These are phyloP conservation scores for Cylindricascospora bacillispora DNA, from an alignment of 1,139 yeast genomes.

Conservation along the genomic window DNA sequence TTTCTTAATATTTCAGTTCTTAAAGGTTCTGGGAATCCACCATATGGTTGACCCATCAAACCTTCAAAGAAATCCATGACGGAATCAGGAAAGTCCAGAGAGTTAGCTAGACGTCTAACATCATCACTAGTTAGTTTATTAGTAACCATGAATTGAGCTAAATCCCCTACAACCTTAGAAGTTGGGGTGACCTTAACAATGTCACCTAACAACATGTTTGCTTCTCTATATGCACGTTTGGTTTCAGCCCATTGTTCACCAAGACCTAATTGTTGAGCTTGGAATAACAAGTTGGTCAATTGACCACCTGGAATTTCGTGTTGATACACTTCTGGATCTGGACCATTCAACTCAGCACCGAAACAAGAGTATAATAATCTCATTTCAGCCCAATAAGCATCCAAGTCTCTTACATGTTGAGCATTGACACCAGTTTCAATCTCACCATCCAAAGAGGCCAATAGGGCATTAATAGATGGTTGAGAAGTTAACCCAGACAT, in stretches of 20 bases:
- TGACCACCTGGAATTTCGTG: constrained; percentile 99
- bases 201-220: constrained; percentile 84
- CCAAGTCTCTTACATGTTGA: constrained; percentile 64
- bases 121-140: constrained; percentile 80
- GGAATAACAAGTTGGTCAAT: constrained; percentile 92
- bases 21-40: constrained; percentile 99
- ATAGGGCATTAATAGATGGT: constrained; percentile 85
- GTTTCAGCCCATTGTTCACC: constrained; percentile 96
- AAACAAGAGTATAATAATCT: constrained; percentile 90
- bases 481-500: constrained; percentile 98
- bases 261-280: constrained; percentile 95
- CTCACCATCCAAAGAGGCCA: constrained; percentile 86
- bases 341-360: constrained; percentile 97
- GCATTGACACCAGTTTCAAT: constrained; percentile 62
- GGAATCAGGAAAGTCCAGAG: constrained; percentile 95
- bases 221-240: constrained; percentile 82
- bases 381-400: constrained; percentile 97
- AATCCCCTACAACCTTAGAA: constrained; percentile 96
- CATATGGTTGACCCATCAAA: constrained; percentile 97
- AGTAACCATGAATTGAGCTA: constrained; percentile 97
- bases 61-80: constrained; percentile 98
- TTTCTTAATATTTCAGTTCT: constrained; percentile 78
- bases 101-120: constrained; percentile 72
- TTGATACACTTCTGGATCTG: constrained; percentile 96
- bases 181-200: constrained; percentile 98